Evolutionary conservation across 208 protist species (phyloP), one percentile per base, ranked within the genome.

Genomic region (Balamuthia mandrillaris): DNA sequence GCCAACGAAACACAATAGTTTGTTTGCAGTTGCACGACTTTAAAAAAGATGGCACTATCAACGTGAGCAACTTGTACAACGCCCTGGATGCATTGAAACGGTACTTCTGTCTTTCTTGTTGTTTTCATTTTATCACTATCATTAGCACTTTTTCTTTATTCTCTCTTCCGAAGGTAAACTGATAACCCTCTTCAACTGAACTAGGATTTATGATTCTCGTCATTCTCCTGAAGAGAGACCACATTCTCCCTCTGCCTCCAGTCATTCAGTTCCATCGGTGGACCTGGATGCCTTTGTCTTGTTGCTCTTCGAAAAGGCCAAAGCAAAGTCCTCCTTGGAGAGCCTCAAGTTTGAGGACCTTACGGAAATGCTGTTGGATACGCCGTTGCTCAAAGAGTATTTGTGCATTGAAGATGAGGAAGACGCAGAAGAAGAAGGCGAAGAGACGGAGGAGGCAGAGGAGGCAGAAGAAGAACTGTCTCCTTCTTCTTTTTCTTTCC

Each of bases 21-120:
- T 72, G 61, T 39, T 72, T 72, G n/a, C n/a, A 39, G 27, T 41
- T 72, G 61, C 61, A 72, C 5, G 61, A 72, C 29, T 33, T 72
- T 4, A 72, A 72, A 31, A n/a, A 33, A 1, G 29, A n/a, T 27
- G 61, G 61, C 24, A 33, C 61, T 18, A 72, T 72, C 37, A 72
- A 72, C 35, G 21, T 72, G 61, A 31, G 61, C 24, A 41, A n/a
- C 24, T 31, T 72, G 35, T 72, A 72, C 29, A 72, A 72, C 35
- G 61, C 61, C 21, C 21, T 72, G n/a, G 61, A 72, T 72, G 61
- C 61, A 41, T 72, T 72, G 4, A 42, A n/a, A 5, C 21, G 61
- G 61, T 72, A n/a, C 35, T n/a, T 72, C 21, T 6, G 61, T 31
- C 4, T 72, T n/a, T 7, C 61, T 31, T 33, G n/a, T n/a, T 39